A percentile compares a stretch with the other conserved stretches of the same genome.
Evolutionary conservation across 225 moss, liverwort and hornwort genomes (phyloP).

Genomic region (Polytrichum formosum): DNA sequence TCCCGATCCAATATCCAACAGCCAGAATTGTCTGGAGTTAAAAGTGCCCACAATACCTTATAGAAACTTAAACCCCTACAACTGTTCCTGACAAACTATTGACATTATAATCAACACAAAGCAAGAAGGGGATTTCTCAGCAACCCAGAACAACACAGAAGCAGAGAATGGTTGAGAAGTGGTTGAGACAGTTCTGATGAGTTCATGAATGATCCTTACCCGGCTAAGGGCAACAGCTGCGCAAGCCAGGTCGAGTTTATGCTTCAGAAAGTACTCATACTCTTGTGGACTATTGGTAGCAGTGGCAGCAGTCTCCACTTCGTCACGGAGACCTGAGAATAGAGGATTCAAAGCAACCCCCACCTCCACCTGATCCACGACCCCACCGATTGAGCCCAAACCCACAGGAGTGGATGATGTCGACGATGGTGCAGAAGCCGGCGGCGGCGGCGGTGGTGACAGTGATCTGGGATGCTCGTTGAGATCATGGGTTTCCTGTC

Average conservation of each 20-base stretch:
- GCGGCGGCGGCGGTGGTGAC: neutral
- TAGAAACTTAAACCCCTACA: too few relatives aligned
- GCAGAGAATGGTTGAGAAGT: too few relatives aligned
- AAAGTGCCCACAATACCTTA: too few relatives aligned
- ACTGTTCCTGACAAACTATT: too few relatives aligned
- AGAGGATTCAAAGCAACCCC: constrained; percentile 76
- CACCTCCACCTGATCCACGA: constrained; percentile 63
- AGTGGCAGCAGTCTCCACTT: constrained; percentile 52
- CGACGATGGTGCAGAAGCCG: constrained; percentile 8
- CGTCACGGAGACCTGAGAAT: constrained; percentile 78
- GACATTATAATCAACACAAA: too few relatives aligned
- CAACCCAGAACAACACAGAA: too few relatives aligned
- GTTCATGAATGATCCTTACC: constrained; percentile 30
- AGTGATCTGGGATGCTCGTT: constrained; percentile 14
- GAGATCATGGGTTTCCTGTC: constrained; percentile 32
- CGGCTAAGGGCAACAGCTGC: constrained; percentile 76
- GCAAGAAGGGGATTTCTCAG: too few relatives aligned
- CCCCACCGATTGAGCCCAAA: constrained; percentile 30
- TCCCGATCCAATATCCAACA: too few relatives aligned
- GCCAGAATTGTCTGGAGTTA: too few relatives aligned
- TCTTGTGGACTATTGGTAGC: constrained; percentile 57
- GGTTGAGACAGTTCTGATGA: too few relatives aligned
- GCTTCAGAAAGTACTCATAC: constrained; percentile 67
- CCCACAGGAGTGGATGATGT: constrained; percentile 24
- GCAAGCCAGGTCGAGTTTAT: constrained; percentile 77